Evolutionary conservation across 1,139 yeast genomes (phyloP).

Genomic region (Saccharomyces hybrid): DNA sequence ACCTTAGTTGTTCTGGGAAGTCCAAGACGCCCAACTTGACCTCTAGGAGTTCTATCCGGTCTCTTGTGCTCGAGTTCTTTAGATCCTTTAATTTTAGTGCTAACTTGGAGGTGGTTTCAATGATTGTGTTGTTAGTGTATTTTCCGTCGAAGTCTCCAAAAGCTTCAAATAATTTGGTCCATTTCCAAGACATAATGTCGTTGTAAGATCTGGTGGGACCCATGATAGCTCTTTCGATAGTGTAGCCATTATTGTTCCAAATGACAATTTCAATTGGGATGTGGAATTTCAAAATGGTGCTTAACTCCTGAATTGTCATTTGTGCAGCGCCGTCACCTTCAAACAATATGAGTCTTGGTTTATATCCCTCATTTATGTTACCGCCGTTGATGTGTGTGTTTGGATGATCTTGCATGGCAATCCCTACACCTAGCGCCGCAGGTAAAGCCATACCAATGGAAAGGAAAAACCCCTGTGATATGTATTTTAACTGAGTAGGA

Average conservation of each 20-base stretch:
- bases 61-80: conserved; percentile 9
- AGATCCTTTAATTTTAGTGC: conserved; percentile 13
- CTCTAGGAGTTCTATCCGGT: conserved; percentile 57
- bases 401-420: conserved; percentile 53
- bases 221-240: conserved; percentile 75
- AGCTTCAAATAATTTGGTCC: conserved; percentile 56
- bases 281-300: conserved; percentile 55
- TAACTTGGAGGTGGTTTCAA: conserved; percentile 15
- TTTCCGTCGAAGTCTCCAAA: conserved; percentile 50
- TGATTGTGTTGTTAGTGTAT: conserved; percentile 10
- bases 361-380: conserved; percentile 34
- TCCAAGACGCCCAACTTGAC: conserved; percentile 61
- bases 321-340: conserved; percentile 93
- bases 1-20: conserved; percentile 42
- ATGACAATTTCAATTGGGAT: conserved; percentile 59
- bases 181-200: conserved; percentile 79
- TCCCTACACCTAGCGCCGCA: conserved; percentile 72
- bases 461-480: conserved; percentile 66
- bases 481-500: conserved; percentile 43
- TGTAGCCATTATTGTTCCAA: conserved; percentile 78
- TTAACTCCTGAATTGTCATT: conserved; percentile 79
- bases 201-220: conserved; percentile 73
- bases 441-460: conserved; percentile 87
- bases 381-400: conserved; percentile 13
- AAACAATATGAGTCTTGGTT: conserved; percentile 50